Percentiles rank a stretch among this genome's conserved stretches.
Conservation (phyloP, 2,329 filamentous ascomycete genomes). For the Cryoendolithus antarcticus region DNA sequence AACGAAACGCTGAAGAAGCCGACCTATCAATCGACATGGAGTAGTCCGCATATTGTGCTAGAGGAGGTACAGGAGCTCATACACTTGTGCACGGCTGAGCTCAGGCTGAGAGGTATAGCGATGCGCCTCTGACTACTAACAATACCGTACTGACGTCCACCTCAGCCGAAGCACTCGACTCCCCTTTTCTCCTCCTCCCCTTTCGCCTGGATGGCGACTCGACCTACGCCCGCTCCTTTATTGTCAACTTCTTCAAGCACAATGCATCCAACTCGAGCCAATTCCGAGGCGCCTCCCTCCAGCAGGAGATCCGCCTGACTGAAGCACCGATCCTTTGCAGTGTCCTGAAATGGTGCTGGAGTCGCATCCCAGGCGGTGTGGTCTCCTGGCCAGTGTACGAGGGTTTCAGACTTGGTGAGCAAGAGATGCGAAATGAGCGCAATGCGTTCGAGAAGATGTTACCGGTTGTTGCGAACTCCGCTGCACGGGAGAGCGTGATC, state of each 20-base stretch:
- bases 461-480: conserved; percentile 80
- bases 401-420: conserved; percentile 86
- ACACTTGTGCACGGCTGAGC: conserved; percentile 71
- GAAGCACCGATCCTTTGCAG: conserved; percentile 93
- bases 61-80: conserved; percentile 87
- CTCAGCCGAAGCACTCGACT: conserved; percentile 57
- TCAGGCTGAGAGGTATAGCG: conserved; percentile 79
- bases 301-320: conserved; percentile 79
- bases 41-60: conserved; percentile 66
- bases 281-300: conserved; percentile 55
- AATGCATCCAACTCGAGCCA: conserved; percentile 45
- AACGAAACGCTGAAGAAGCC: conserved; percentile 45
- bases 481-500: conserved; percentile 74
- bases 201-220: conserved; percentile 90
- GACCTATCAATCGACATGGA: conserved; percentile 75
- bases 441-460: conserved; percentile 96
- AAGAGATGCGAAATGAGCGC: conserved; percentile 80
- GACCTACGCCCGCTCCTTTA: conserved; percentile 79
- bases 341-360: conserved; percentile 98
- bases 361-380: conserved; percentile 75
- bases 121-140: neutral
- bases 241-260: conserved; percentile 81
- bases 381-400: conserved; percentile 97
- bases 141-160: conserved; percentile 8
- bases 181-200: conserved; percentile 83